Percentiles rank a stretch among this genome's conserved stretches.
Conservation (phyloP, 148 eudicot genomes). For the Rhododendron henanense region DNA sequence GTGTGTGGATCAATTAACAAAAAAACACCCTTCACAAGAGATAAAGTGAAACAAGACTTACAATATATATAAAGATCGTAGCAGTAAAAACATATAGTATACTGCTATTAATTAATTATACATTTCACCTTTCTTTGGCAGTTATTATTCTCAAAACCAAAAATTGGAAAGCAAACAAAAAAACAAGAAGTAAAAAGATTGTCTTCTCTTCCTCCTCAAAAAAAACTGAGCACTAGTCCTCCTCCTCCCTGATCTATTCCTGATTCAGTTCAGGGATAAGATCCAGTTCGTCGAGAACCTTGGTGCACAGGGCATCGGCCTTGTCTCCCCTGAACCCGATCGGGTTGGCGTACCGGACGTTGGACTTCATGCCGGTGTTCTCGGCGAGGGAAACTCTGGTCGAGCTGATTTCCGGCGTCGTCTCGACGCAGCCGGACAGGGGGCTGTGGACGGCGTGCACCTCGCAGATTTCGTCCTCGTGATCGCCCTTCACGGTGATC, state of each 20-base stretch:
- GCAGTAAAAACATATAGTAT: not conserved
- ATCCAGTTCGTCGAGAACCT: conserved; percentile 15
- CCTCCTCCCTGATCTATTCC: not conserved
- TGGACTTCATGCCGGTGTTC: conserved; percentile 20
- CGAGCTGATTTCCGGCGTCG: not conserved
- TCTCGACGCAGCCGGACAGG: conserved; percentile 12
- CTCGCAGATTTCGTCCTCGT: conserved; percentile 37
- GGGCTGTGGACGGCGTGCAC: conserved; percentile 23
- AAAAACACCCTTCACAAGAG: not conserved
- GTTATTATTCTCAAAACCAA: not conserved
- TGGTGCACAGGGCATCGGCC: conserved; percentile 11
- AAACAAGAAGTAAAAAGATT: too few species aligned
- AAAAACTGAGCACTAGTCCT: not conserved
- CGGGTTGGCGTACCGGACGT: conserved; percentile 26
- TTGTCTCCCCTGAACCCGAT: conserved; percentile 25
- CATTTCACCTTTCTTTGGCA: not conserved
- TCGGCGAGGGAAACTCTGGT: conserved; percentile 15
- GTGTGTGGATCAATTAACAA: too few species aligned
- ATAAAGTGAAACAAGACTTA: not conserved
- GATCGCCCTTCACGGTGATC: conserved; percentile 25
- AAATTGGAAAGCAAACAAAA: not conserved
- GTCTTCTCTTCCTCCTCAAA: not conserved
- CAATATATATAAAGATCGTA: not conserved
- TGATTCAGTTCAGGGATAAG: not conserved
- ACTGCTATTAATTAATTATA: too few species aligned